phyloP scores from a whole-genome alignment of 306 rosid genomes.

The Prunus mume region DNA sequence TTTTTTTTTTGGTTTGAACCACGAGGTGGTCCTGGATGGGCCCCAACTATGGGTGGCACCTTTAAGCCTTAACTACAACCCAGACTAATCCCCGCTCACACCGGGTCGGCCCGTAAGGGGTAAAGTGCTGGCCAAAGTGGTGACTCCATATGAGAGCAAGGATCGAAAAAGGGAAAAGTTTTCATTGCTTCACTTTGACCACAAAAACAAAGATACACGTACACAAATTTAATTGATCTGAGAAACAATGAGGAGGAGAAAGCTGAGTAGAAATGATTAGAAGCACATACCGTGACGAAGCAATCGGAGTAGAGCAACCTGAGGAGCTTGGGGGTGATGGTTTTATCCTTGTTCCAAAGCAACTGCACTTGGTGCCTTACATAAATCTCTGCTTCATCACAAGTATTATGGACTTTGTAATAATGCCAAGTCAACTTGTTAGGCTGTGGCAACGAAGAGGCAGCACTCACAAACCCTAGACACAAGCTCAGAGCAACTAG shows the following conservation, averaged over 20 bases:
- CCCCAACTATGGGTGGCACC: too few relatives aligned
- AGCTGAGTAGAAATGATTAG: neutral
- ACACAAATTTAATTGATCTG: neutral
- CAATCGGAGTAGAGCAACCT: constrained; percentile 71
- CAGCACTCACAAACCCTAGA: constrained; percentile 26
- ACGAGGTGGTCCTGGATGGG: too few relatives aligned
- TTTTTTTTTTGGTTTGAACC: too few relatives aligned
- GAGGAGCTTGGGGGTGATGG: constrained; percentile 60
- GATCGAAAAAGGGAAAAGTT: too few relatives aligned
- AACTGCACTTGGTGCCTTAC: constrained; percentile 49
- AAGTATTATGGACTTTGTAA: constrained; percentile 43
- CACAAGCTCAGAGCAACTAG: constrained; percentile 31
- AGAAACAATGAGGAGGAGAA: neutral
- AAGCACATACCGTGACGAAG: constrained; percentile 51
- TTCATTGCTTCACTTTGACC: too few relatives aligned
- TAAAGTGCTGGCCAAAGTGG: too few relatives aligned
- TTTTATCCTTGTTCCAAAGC: constrained; percentile 38
- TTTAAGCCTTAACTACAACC: too few relatives aligned
- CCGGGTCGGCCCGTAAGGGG: too few relatives aligned
- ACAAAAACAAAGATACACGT: too few relatives aligned
- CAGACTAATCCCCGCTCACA: too few relatives aligned
- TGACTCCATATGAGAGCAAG: too few relatives aligned
- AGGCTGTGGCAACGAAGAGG: constrained; percentile 13
- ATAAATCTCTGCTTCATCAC: constrained; percentile 49
- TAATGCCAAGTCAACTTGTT: constrained; percentile 57